Evolutionary conservation across 1,284 basidiomycete genomes (phyloP).

Genomic region (Volvariella surrecta): DNA sequence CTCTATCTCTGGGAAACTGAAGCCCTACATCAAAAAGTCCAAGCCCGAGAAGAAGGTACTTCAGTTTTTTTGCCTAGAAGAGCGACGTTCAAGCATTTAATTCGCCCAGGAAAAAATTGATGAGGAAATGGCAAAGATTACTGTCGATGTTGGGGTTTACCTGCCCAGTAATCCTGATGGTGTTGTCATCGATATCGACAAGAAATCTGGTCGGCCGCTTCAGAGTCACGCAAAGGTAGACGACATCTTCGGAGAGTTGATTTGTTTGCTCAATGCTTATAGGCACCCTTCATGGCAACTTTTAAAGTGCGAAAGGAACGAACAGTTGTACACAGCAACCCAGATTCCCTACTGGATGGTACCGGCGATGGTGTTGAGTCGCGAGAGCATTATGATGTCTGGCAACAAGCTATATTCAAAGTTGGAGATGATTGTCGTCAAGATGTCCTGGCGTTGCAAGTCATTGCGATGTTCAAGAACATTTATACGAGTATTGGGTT

Average conservation of each 20-base stretch:
- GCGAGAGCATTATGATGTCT: constrained; percentile 76
- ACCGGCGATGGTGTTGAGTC: constrained; percentile 50
- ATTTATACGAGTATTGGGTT: constrained; percentile 88
- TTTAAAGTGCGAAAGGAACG: constrained; percentile 93
- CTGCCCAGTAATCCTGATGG: constrained; percentile 98
- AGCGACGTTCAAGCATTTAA: constrained; percentile 7
- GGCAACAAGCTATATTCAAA: constrained; percentile 99
- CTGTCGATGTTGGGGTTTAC: constrained; percentile 91
- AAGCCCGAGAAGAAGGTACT: constrained; percentile 95
- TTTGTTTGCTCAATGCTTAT: constrained; percentile 5
- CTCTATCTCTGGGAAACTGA: constrained; percentile 95
- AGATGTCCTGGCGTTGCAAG: constrained; percentile 92
- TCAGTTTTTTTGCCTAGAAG: too few species aligned
- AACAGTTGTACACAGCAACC: constrained; percentile 50
- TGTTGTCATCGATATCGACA: constrained; percentile 92
- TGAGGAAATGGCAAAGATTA: constrained; percentile 97
- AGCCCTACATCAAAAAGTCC: constrained; percentile 92
- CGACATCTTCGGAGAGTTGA: background rate
- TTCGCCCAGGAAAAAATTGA: constrained; percentile 86
- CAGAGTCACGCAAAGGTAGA: constrained; percentile 94
- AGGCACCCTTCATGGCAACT: constrained; percentile 99
- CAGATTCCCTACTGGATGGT: constrained; percentile 62
- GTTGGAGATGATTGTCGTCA: constrained; percentile 99
- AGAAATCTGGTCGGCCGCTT: constrained; percentile 90
- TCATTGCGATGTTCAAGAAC: constrained; percentile 99